Evolutionary conservation across 345 rosid species (phyloP), one percentile per base, ranked within the genome.

Genomic region (Zanthoxylum bungeanum): DNA sequence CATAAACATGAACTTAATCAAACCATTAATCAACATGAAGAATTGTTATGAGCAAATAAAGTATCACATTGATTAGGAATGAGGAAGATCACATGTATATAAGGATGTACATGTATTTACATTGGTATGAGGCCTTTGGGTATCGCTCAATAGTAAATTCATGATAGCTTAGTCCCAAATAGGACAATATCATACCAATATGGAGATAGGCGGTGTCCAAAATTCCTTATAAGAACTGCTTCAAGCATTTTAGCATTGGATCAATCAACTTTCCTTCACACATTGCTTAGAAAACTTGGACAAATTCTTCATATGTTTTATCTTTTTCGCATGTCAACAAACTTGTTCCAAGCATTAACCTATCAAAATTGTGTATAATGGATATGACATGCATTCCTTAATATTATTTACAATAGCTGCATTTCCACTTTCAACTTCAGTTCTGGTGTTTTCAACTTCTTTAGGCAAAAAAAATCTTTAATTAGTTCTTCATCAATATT

Each of bases 331-430:
- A 90, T 0, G 91, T 88, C 28, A 91, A 79, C 37, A 88, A 68
- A 57, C 77, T 40, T 0, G 89, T 87, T 55, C 89, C 84, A 28
- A 88, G 58, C 73, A 79, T 85, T 55, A n/a, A n/a, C 84, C 90
- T 76, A 89, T 85, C 66, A 88, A 85, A 30, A 85, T 83, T 60
- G 79, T 84, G 79, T 91, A 88, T 55, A 91, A 5, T 55, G 97
- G 97, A 68, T 87, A 91, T 7, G 93, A 88, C 76, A 93, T 81
- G 79, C 93, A 91, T 42, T 83, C 86, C 78, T 78, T 75, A 63
- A 91, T 91, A 81, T 79, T 67, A 80, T 91, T 91, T 1, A 84
- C 75, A 40, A 88, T 83, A 6, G 79, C 80, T 0, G 81, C 5
- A 34, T 81, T 85, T 9, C 90, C 91, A 34, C 75, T 81, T 66